Evolutionary conservation across 768 basidiomycete species (phyloP).

Genomic region (Pleurotus salmoneostramineus): DNA sequence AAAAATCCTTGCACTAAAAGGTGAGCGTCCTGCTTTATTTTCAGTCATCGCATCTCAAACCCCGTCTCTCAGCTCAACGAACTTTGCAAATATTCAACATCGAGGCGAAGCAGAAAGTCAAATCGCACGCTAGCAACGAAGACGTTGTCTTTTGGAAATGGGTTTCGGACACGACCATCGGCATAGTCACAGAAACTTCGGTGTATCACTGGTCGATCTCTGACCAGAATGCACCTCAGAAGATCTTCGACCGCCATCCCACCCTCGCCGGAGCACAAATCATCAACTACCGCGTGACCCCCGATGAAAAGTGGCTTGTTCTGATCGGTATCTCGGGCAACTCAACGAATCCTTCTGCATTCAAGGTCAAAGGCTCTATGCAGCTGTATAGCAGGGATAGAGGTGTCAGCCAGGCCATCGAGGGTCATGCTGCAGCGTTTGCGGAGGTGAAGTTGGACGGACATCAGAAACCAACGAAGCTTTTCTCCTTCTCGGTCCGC

Average conservation of each 20-base stretch:
- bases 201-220: conserved; percentile 89
- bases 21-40: conserved; percentile 35
- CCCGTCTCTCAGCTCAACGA: conserved; percentile 61
- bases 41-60: conserved; percentile 6
- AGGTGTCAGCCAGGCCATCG: conserved; percentile 94
- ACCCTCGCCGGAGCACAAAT: conserved; percentile 95
- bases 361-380: conserved; percentile 99
- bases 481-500: conserved; percentile 93
- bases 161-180: conserved; percentile 88
- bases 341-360: conserved; percentile 87
- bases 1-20: conserved; percentile 95
- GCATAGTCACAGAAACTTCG: conserved; percentile 91
- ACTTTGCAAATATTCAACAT: conserved; percentile 98
- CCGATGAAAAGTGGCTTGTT: conserved; percentile 97
- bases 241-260: conserved; percentile 95
- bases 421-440: conserved; percentile 97
- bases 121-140: conserved; percentile 89
- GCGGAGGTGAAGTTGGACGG: conserved; percentile 91
- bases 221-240: conserved; percentile 75
- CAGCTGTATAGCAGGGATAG: conserved; percentile 93
- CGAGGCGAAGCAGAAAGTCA: conserved; percentile 96
- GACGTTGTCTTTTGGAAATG: conserved; percentile 99
- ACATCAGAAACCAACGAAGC: conserved; percentile 77
- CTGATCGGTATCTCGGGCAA: conserved; percentile 94
- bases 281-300: conserved; percentile 93